phyloP scores from a whole-genome alignment of 331 rosid species.

The Rhamnella rubrinervis region DNA sequence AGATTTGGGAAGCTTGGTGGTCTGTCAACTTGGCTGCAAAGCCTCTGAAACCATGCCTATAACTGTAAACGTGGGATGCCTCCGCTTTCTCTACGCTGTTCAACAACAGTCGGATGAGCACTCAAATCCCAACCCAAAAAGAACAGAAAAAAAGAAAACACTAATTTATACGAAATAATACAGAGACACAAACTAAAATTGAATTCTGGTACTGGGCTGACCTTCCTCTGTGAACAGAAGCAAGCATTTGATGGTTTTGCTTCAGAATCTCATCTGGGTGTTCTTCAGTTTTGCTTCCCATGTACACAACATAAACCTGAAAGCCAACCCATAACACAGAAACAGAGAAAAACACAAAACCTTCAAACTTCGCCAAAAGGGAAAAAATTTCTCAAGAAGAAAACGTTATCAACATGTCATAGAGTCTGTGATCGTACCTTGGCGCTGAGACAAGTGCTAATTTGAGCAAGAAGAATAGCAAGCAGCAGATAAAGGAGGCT shows the following conservation, averaged over 20 bases:
- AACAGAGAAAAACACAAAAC: background rate
- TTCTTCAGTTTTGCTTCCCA: constrained; percentile 72
- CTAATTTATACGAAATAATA: background rate
- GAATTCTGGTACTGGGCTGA: constrained; percentile 15
- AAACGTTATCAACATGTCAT: background rate
- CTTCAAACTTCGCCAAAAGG: background rate
- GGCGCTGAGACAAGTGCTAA: constrained; percentile 42
- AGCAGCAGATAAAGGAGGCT: constrained; percentile 38
- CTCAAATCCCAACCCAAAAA: background rate
- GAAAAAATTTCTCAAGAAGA: background rate
- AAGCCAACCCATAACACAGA: constrained; percentile 17
- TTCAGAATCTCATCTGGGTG: constrained; percentile 56
- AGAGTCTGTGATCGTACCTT: constrained; percentile 42
- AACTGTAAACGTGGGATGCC: constrained; percentile 66
- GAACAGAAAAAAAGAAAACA: background rate
- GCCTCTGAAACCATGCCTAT: constrained; percentile 72
- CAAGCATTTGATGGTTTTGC: constrained; percentile 65
- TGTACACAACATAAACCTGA: constrained; percentile 80
- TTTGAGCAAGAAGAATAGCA: constrained; percentile 37
- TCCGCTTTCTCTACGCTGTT: constrained; percentile 63
- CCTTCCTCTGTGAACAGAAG: constrained; percentile 68
- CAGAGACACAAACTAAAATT: constrained; percentile 7
- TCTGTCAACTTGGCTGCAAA: constrained; percentile 70
- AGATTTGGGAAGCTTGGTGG: constrained; percentile 61
- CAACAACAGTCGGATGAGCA: constrained; percentile 1